Conservation (phyloP, 129 eudicot genomes). For the Chrysanthemum makinoi region DNA sequence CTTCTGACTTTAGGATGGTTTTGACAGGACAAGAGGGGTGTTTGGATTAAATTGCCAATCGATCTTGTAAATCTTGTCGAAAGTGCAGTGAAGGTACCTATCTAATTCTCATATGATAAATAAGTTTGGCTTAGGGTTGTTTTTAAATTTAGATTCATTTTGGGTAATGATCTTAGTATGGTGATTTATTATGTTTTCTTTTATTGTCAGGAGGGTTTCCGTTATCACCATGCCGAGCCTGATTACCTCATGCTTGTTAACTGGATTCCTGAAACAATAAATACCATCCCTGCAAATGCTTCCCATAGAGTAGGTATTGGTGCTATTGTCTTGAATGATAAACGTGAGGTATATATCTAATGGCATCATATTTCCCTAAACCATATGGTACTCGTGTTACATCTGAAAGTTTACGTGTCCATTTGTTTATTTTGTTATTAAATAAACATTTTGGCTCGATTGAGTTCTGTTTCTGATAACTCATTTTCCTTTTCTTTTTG, state of each 20-base stretch:
- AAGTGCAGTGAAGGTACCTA: constrained; percentile 62
- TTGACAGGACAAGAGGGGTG: constrained; percentile 79
- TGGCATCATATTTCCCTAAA: not conserved
- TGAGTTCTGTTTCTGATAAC: not conserved
- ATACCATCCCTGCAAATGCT: constrained; percentile 76
- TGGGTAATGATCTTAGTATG: not conserved
- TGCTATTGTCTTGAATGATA: constrained; percentile 69
- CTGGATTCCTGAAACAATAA: constrained; percentile 69
- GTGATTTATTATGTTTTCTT: too few species aligned
- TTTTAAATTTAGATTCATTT: too few species aligned
- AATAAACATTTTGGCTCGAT: not conserved
- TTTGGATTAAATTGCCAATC: constrained; percentile 79
- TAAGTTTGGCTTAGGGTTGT: not conserved
- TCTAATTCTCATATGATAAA: not conserved
- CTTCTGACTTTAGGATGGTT: constrained; percentile 20
- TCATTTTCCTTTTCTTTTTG: not conserved
- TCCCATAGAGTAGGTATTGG: constrained; percentile 76
- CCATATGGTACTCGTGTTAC: constrained; percentile 34
- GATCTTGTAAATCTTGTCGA: constrained; percentile 61
- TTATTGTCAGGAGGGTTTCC: constrained; percentile 68
- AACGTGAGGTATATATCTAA: constrained; percentile 55
- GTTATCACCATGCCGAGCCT: constrained; percentile 86
- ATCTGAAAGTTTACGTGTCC: not conserved
- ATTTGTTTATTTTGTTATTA: not conserved
- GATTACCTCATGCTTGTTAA: constrained; percentile 75